Evolutionary conservation across 805 yeast species (phyloP).

Genomic region (Pichia cephalocereana): DNA sequence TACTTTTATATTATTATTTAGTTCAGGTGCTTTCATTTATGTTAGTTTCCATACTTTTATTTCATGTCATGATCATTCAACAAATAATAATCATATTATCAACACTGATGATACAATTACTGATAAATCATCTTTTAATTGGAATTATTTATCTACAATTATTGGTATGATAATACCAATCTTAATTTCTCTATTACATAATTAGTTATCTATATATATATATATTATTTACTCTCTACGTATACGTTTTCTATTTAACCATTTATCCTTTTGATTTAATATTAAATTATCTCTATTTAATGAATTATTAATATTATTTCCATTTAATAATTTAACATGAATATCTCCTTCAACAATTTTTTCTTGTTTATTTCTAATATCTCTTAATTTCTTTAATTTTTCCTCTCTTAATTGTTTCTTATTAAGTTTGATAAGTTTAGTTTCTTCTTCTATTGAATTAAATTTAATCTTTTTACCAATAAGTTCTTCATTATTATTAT

Average conservation of each 20-base stretch:
- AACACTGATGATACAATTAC: too few species aligned
- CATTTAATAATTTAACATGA: constrained; percentile 24
- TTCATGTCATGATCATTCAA: constrained; percentile 15
- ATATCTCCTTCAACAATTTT: constrained; percentile 32
- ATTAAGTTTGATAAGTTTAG: constrained; percentile 16
- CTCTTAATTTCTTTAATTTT: constrained; percentile 20
- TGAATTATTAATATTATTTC: neutral
- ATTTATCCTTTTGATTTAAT: constrained; percentile 17
- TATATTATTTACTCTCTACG: constrained; percentile 9
- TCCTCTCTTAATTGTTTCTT: constrained; percentile 10
- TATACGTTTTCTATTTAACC: constrained; percentile 21
- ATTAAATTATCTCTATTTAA: constrained; percentile 3
- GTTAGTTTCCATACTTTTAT: constrained; percentile 60
- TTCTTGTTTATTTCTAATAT: constrained; percentile 23
- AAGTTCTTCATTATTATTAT: constrained; percentile 4
- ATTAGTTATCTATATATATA: constrained; percentile 8
- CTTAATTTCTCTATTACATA: constrained; percentile 19
- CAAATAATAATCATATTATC: too few species aligned
- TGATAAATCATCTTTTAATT: neutral
- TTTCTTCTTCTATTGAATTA: constrained; percentile 20
- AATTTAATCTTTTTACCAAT: constrained; percentile 1
- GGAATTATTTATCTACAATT: constrained; percentile 14
- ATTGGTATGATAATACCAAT: constrained; percentile 25
- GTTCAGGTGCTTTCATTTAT: constrained; percentile 66
- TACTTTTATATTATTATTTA: constrained; percentile 49